These are phyloP conservation scores for Protomyces inouyei DNA, from an alignment of 1,139 yeast species.

Conservation along the genomic window DNA sequence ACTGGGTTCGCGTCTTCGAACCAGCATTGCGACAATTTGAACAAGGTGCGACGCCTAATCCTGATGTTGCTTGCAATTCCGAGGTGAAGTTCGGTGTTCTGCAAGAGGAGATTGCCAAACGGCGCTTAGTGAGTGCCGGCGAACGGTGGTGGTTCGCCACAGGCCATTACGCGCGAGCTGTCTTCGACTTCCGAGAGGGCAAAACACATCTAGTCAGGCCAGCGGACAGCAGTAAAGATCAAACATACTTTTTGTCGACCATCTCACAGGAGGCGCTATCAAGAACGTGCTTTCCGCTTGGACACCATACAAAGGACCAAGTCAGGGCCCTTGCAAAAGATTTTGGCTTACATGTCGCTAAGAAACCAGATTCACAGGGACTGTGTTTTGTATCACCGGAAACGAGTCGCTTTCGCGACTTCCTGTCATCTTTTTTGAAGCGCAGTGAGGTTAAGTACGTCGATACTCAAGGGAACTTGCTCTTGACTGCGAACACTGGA, in stretches of 20 bases:
- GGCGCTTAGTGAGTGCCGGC: slow-evolving; percentile 32
- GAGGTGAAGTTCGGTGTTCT: slow-evolving; percentile 74
- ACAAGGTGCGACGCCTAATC: slow-evolving; percentile 83
- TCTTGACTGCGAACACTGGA: slow-evolving; percentile 78
- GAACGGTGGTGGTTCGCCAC: slow-evolving; percentile 66
- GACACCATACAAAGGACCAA: slow-evolving; percentile 67
- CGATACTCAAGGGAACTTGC: slow-evolving; percentile 53
- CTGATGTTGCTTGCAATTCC: slow-evolving; percentile 83
- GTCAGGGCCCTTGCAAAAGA: slow-evolving; percentile 62
- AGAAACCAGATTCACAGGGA: slow-evolving; percentile 90
- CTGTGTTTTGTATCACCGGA: slow-evolving; percentile 81
- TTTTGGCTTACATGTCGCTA: slow-evolving; percentile 56
- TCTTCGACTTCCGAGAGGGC: slow-evolving; percentile 29
- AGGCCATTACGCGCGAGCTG: slow-evolving; percentile 68
- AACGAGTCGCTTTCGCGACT: slow-evolving; percentile 59
- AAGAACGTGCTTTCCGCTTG: slow-evolving; percentile 68
- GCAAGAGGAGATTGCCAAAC: not conserved
- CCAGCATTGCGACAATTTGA: slow-evolving; percentile 79
- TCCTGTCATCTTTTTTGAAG: slow-evolving; percentile 66
- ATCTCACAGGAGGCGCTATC: slow-evolving; percentile 49
- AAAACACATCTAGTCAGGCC: slow-evolving; percentile 53
- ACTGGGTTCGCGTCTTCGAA: slow-evolving; percentile 85
- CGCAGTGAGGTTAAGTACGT: slow-evolving; percentile 73
- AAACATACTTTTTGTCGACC: slow-evolving; percentile 80
- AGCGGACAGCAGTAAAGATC: slow-evolving; percentile 64